Evolutionary conservation across 2,329 filamentous ascomycete genomes (phyloP).

Genomic region (Penicillium rolfsii): DNA sequence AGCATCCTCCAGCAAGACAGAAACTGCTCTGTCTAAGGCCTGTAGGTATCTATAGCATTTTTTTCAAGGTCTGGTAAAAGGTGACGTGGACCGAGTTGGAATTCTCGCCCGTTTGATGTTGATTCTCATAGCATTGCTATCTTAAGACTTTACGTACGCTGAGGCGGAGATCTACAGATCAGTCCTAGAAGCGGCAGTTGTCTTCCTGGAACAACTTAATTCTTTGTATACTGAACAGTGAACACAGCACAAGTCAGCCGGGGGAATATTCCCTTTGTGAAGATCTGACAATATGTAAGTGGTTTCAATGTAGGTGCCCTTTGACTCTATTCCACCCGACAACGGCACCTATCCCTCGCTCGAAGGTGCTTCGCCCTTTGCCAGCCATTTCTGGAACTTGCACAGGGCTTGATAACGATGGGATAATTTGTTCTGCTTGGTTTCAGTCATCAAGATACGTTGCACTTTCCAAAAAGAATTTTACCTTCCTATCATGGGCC

Average conservation of each 20-base stretch:
- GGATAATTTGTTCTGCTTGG: conserved; percentile 22
- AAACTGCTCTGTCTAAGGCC: no score
- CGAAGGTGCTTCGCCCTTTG: conserved; percentile 1
- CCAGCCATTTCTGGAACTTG: conserved; percentile 23
- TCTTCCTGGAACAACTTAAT: background rate
- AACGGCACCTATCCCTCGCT: background rate
- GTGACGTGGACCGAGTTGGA: no score
- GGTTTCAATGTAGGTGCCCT: background rate
- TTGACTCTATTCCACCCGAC: background rate
- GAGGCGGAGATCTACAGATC: background rate
- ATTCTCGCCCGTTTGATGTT: no score
- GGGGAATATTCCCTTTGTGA: conserved; percentile 24
- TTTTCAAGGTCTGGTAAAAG: no score
- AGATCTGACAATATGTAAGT: background rate
- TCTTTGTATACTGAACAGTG: background rate
- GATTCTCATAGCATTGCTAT: no score
- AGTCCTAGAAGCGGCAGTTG: background rate
- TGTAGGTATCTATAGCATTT: no score
- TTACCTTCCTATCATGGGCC: conserved; percentile 66
- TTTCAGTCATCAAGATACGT: background rate
- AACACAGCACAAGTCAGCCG: conserved; percentile 8
- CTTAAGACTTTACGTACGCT: no score
- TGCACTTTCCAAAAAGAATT: background rate
- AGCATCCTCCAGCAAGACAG: no score
- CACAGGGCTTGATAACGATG: conserved; percentile 21